Conservation (phyloP, 2,329 filamentous ascomycete genomes). For the Botryotinia narcissicola region DNA sequence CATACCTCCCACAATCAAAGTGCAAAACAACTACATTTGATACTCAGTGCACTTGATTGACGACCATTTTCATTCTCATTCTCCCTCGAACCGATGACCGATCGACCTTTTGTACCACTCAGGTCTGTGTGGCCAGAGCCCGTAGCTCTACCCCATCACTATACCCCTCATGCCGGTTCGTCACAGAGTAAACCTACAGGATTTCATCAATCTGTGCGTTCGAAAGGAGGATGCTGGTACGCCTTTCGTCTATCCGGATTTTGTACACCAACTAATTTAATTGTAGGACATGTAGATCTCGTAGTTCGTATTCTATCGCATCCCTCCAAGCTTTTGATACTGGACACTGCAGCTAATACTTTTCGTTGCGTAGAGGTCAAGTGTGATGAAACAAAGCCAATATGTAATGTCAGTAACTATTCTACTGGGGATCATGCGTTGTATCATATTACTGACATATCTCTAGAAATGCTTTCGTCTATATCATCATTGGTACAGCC, state of each 20-base stretch:
- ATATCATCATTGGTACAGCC: not conserved
- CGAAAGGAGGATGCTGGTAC: slow-evolving; percentile 12
- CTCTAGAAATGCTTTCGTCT: slow-evolving; percentile 7
- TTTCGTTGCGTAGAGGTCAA: slow-evolving; percentile 10
- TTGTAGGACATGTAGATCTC: slow-evolving; percentile 16
- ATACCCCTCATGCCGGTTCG: not conserved
- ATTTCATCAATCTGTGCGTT: not conserved
- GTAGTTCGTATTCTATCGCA: slow-evolving; percentile 7
- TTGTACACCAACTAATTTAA: not conserved
- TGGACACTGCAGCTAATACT: not conserved
- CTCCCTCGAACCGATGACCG: not conserved
- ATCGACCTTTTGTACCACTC: not conserved
- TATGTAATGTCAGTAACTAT: not conserved
- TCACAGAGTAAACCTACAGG: not conserved
- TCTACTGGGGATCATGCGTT: not conserved
- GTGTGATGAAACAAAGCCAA: slow-evolving; percentile 10
- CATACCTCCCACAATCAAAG: not conserved
- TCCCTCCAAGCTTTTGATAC: not conserved
- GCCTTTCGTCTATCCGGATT: not conserved
- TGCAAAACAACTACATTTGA: not conserved
- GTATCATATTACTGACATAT: not conserved
- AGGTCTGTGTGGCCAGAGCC: not conserved
- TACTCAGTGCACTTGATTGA: too few relatives aligned
- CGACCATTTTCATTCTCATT: not conserved
- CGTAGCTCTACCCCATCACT: not conserved